Percentiles rank a stretch among this genome's conserved stretches.
phyloP scores from a whole-genome alignment of 2,329 filamentous ascomycete genomes.

The Acrodontium crateriforme region DNA sequence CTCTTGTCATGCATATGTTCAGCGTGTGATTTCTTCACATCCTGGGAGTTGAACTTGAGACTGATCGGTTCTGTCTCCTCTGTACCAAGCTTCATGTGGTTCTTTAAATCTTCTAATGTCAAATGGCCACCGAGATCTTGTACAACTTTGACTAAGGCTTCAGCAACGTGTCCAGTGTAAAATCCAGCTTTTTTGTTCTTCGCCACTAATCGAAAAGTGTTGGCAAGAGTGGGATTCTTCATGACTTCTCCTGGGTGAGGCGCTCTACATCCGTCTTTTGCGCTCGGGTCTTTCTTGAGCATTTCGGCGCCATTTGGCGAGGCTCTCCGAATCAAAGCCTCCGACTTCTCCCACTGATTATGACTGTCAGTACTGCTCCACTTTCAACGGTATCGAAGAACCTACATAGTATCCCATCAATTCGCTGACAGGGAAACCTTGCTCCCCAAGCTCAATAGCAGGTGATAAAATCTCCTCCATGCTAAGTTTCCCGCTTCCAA shows the following conservation, averaged over 20 bases:
- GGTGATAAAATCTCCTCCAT: constrained; percentile 67
- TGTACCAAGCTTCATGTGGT: constrained; percentile 59
- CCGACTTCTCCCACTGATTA: constrained; percentile 55
- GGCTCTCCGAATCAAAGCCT: constrained; percentile 50
- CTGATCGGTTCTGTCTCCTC: constrained; percentile 79
- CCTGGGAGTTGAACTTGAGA: constrained; percentile 40
- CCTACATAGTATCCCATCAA: constrained; percentile 55
- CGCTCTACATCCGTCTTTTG: constrained; percentile 55
- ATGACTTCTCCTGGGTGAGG: constrained; percentile 76
- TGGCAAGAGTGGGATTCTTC: constrained; percentile 67
- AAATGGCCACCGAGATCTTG: constrained; percentile 63
- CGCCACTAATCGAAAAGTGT: constrained; percentile 67
- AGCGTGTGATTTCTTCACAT: constrained; percentile 40
- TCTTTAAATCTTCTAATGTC: constrained; percentile 62
- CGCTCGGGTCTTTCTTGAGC: constrained; percentile 61
- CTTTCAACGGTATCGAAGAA: constrained; percentile 9
- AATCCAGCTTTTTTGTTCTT: constrained; percentile 78
- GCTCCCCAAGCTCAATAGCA: constrained; percentile 72
- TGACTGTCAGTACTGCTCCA: constrained; percentile 2
- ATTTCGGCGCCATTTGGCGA: constrained; percentile 82
- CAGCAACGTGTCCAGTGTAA: constrained; percentile 71
- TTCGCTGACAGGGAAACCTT: constrained; percentile 82
- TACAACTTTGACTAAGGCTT: constrained; percentile 67
- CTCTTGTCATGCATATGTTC: constrained; percentile 31
- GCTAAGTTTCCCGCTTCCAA: constrained; percentile 73